Base-by-base conservation (phyloP, 1,284 basidiomycete species). In the Rhodotorula mucilaginosa region DNA sequence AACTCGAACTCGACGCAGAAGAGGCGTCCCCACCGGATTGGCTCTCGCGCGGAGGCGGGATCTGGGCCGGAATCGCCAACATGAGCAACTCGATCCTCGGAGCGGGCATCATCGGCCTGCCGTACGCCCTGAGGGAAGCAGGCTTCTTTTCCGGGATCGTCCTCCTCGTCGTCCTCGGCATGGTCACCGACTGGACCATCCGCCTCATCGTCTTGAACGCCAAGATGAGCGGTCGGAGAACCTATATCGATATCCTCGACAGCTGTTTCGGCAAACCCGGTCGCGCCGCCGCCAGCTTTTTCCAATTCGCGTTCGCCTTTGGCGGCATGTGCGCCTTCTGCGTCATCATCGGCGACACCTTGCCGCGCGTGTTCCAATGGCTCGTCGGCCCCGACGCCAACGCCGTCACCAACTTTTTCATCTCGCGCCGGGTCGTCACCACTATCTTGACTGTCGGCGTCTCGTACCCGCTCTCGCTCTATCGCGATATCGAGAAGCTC, bases 141-240 rank as follows among this genome's bases (percentile, higher is more conserved):
- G 77, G 79, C 23, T 65, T 61, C 66, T 67, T 97, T 71, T 88
- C 88, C 0, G 97, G 97, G 10, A 82, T 97, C 19, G 65, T 89
- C 15, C 86, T 99, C 2, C 86, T 99, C 21, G 83, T 95, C 31
- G 81, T 88, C 12, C 84, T 99, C 19, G 94, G 92, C 58, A 86
- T 83, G 34, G 86, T 97, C 54, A 98, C 96, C 18, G 95, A 98
- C 82, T 99, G 96, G 96, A 99, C 97, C 5, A 98, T 99, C 72
- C 89, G 95, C 19, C 87, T 99, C 48, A 76, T 78, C 52, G 81
- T 83, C 4, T 82, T 95, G 76, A 98, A 98, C 80, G 95, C 94
- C 48, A 99, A 99, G 83, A 84, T 99, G 70, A 93, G 91, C 77
- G 96, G 97, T 0, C 85, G 91, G 64, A 88, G 88, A 74, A 94